Evolutionary conservation across 164 flowering plant species (phyloP), one percentile per base, ranked within the genome.

Genomic region (Kalanchoe fedtschenkoi): DNA sequence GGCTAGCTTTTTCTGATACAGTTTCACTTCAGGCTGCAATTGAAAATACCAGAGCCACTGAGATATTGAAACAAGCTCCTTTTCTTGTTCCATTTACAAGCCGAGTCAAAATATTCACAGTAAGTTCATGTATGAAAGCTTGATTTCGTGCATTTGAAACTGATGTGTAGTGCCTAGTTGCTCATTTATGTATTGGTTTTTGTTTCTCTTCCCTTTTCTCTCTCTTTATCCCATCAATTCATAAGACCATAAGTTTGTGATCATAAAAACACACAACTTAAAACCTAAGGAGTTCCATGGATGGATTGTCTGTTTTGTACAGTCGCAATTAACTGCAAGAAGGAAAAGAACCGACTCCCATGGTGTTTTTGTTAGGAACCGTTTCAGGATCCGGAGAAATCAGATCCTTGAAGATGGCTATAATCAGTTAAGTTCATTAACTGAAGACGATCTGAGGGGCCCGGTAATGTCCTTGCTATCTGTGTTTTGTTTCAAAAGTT

Each of bases 381-480:
- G 89, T 14, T 84, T 95, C 72, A 82, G 80, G 78, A 87, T 95
- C 63, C 80, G 99, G 62, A 76, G 97, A 33, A 88, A 91, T 79
- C 89, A 74, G 60, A 95, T 88, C 61, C 70, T 95, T 63, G 99
- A 91, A 79, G 99, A 95, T 86, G 93, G 93, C 57, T 90, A 84
- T 71, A 81, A 69, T 73, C 95, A 87, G 70, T 72, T 95, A 80
- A 88, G 83, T 72, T 74, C 72, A 62, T 73, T 90, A 71, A 76
- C 95, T 53, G 99, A 87, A 66, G 95, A 85, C 56, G 95, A 93
- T 72, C 92, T 90, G 41, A 85, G 84, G 35, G 97, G 87, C 75
- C 28, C 64, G 86, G 98, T 89, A 83, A 62, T 51, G 1, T 62
- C 8, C 47, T 17, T 28, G n/a, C 44, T 32, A 30, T 62, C 19